Evolutionary conservation across 2,329 filamentous ascomycete genomes (phyloP).

Genomic region (Pseudocercospora cruenta): DNA sequence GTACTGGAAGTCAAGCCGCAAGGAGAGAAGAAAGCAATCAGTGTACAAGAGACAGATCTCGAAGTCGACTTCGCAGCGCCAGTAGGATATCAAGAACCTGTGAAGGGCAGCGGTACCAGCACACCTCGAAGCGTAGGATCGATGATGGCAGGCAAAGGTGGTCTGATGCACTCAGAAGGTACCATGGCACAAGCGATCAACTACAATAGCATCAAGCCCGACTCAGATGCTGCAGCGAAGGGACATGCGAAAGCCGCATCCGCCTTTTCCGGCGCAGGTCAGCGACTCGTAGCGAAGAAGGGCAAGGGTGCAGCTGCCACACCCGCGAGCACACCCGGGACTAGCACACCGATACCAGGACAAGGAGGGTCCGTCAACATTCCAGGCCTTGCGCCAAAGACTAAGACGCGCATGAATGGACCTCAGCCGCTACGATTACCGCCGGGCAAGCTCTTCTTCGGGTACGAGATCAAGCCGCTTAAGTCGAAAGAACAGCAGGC

Average conservation of each 20-base stretch:
- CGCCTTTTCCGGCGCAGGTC: constrained; percentile 78
- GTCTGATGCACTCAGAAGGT: constrained; percentile 79
- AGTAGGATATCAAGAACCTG: constrained; percentile 89
- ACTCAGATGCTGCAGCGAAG: constrained; percentile 65
- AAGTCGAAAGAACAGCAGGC: constrained; percentile 75
- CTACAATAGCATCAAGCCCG: constrained; percentile 86
- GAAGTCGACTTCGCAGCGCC: constrained; percentile 95
- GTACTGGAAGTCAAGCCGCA: constrained; percentile 92
- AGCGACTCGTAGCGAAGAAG: constrained; percentile 83
- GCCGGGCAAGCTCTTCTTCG: constrained; percentile 93
- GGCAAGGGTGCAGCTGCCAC: constrained; percentile 60
- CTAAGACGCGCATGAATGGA: constrained; percentile 66
- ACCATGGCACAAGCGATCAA: constrained; percentile 99
- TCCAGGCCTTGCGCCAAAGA: constrained; percentile 30
- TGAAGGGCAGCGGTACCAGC: constrained; percentile 77
- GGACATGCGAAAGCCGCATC: constrained; percentile 68
- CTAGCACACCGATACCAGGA: constrained; percentile 63
- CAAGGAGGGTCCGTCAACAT: constrained; percentile 48
- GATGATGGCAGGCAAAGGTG: constrained; percentile 64
- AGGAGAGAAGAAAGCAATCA: constrained; percentile 79
- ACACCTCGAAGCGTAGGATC: constrained; percentile 70
- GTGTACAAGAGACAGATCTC: constrained; percentile 94
- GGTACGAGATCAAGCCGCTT: constrained; percentile 87
- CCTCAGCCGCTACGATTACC: constrained; percentile 83
- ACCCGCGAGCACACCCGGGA: constrained; percentile 31